Base-by-base conservation (phyloP, 2,329 filamentous ascomycete species). In the Chrysoporthe puriensis region DNA sequence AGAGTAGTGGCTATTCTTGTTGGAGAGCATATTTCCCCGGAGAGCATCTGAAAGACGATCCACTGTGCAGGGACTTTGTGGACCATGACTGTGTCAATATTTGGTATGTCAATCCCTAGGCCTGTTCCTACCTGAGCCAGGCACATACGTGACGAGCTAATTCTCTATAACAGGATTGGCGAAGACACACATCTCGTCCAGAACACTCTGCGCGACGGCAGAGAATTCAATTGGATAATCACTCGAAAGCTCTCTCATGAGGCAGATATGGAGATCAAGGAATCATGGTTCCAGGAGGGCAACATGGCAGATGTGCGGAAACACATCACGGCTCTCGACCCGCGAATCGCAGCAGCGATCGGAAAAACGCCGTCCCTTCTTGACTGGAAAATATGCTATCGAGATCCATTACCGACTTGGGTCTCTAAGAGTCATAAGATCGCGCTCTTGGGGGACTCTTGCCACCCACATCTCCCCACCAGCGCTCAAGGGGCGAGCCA, bases 301-400 rank as follows among this genome's bases (percentile, higher is more conserved):
- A 77, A 84, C 64, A 80, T 82, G 74, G 76, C 79, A 21, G 79
- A 80, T 42, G 81, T 84, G 36, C 76, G 78, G 32, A 75, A 76
- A 63, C 73, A 76, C 16, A 75, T 79, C 1, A 69, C 71, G 56
- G 74, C 76, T 62, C 75, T 83, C 65, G 82, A 84, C 73, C 82
- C 82, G 0, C 76, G 78, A 26, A 82, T 85, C 57, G 77, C 77
- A 26, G 80, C 80, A 1, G 81, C 83, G 2, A 79, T 85, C n/a
- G 74, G 78, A 42, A 79, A 79, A 68, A 85, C 81, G 9, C 76
- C 79, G 34, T 73, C 76, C 2, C 81, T 82, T 32, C 78, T 86
- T 1, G 83, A 85, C 71, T 87, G 84, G 84, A 85, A 85, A 71
- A 82, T 86, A 34, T 83, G 84, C 57, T 86, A 84, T 69, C 79